Base-by-base conservation (phyloP, 1,139 yeast species). In the Diutina catenulata region DNA sequence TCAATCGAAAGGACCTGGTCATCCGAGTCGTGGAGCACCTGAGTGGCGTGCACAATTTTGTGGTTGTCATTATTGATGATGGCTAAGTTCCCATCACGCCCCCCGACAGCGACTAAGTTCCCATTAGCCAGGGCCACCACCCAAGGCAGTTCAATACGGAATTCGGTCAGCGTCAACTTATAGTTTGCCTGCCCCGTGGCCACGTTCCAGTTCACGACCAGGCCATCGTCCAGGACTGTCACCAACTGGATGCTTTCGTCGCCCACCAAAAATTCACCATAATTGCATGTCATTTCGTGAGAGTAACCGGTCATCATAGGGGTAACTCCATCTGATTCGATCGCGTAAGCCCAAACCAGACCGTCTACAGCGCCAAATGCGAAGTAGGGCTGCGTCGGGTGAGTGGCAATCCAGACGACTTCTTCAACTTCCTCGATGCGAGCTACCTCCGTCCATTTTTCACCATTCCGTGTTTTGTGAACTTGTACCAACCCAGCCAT, bases 321-420 rank as follows among this genome's bases (percentile, higher is more conserved):
- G 33, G 71, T 80, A 41, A 78, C 56, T n/a, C 70, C 58, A 40
- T 70, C 70, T 37, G 68, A 57, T 13, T 57, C 52, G 37, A 87
- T 70, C 50, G 80, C 82, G 55, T 86, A 91, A 24, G 82, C 87
- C 95, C 96, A 91, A 11, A 88, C 94, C 0, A 95, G 80, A 2
- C 98, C 97, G 56, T 88, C 96, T 9, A 68, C 66, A 28, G 88
- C 91, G 43, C 98, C 97, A 52, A 86, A 84, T n/a, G 97, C 96
- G 62, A 91, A 84, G 41, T 78, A 72, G 23, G 74, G 69, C 46
- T 59, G 54, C 20, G 65, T 62, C 18, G 96, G 95, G 57, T 91
- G 98, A 39, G 76, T 70, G 28, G 69, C 58, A 40, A 91, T 66
- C 94, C 95, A 88, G 39, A 64, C 58, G 2, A 66, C 63, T 49